These are phyloP conservation scores for Collybia nuda DNA, from an alignment of 768 basidiomycete genomes.

Conservation along the genomic window DNA sequence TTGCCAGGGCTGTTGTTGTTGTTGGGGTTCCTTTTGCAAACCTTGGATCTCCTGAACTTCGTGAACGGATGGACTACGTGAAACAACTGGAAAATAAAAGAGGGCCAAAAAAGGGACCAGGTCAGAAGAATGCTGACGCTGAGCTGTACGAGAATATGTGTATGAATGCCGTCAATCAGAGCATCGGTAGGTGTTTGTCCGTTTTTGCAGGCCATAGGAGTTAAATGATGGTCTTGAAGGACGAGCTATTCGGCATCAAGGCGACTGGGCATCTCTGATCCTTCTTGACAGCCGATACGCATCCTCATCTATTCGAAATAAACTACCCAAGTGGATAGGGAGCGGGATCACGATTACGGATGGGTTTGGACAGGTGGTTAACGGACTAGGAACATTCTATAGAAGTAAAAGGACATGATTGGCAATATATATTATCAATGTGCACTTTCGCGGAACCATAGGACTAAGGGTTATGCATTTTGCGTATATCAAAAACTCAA, in stretches of 20 bases:
- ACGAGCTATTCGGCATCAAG: conserved; percentile 87
- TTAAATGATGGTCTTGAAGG: conserved; percentile 42
- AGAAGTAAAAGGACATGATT: conserved; percentile 41
- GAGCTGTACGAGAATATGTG: conserved; percentile 92
- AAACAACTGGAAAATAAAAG: conserved; percentile 53
- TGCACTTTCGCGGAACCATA: no score
- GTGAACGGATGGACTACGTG: conserved; percentile 90
- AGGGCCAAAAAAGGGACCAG: conserved; percentile 27
- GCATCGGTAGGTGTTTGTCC: conserved; percentile 66
- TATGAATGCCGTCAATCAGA: conserved; percentile 95
- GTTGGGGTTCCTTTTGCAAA: conserved; percentile 95
- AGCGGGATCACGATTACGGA: conserved; percentile 54
- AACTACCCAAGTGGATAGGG: conserved; percentile 92
- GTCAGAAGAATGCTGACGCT: conserved; percentile 64
- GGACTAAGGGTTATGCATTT: no score
- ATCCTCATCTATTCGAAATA: conserved; percentile 62
- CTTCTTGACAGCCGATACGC: conserved; percentile 86
- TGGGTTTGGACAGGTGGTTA: conserved; percentile 72
- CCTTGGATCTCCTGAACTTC: conserved; percentile 84
- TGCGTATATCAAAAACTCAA: no score
- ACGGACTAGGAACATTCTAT: conserved; percentile 69
- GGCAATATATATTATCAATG: no score
- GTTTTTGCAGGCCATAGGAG: not conserved
- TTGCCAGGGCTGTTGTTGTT: conserved; percentile 84
- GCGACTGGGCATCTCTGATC: conserved; percentile 90